A percentile compares a stretch with the other conserved stretches of the same genome.
Evolutionary conservation across 768 basidiomycete species (phyloP).

Genomic region (Tephrocybe sp.): DNA sequence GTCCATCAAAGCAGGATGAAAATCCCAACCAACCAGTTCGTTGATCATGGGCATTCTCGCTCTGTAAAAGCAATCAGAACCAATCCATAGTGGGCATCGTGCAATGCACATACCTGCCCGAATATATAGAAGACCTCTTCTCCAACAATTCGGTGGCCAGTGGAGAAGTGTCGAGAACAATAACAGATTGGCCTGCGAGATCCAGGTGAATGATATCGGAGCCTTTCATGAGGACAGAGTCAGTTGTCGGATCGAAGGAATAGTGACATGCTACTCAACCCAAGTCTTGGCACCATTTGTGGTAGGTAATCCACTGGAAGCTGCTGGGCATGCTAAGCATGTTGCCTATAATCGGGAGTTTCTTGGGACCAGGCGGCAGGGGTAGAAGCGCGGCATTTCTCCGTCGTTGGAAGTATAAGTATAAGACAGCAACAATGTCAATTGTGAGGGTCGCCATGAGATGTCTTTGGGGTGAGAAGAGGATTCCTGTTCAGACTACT

Average conservation of each 20-base stretch:
- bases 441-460: too few relatives aligned
- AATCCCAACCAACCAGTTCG: constrained; percentile 14
- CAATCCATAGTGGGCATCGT: not conserved
- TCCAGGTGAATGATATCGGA: constrained; percentile 26
- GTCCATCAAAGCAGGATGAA: constrained; percentile 10
- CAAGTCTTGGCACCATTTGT: constrained; percentile 38
- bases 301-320: constrained; percentile 36
- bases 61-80: not conserved
- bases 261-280: constrained; percentile 18
- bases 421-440: too few relatives aligned
- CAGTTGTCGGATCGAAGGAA: not conserved
- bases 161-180: constrained; percentile 23
- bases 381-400: constrained; percentile 14
- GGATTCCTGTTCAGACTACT: too few relatives aligned
- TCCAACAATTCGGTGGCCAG: constrained; percentile 25
- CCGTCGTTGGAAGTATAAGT: constrained; percentile 16
- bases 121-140: constrained; percentile 23
- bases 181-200: constrained; percentile 20
- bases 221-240: constrained; percentile 4
- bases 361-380: constrained; percentile 41
- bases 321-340: constrained; percentile 36
- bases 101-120: not conserved
- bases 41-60: constrained; percentile 14
- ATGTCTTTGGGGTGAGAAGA: too few relatives aligned
- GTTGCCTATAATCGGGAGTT: constrained; percentile 39